Percentiles rank a stretch among this genome's conserved stretches.
These are phyloP conservation scores for Verticillium tricorpus DNA, from an alignment of 2,329 filamentous ascomycete genomes.

Conservation along the genomic window DNA sequence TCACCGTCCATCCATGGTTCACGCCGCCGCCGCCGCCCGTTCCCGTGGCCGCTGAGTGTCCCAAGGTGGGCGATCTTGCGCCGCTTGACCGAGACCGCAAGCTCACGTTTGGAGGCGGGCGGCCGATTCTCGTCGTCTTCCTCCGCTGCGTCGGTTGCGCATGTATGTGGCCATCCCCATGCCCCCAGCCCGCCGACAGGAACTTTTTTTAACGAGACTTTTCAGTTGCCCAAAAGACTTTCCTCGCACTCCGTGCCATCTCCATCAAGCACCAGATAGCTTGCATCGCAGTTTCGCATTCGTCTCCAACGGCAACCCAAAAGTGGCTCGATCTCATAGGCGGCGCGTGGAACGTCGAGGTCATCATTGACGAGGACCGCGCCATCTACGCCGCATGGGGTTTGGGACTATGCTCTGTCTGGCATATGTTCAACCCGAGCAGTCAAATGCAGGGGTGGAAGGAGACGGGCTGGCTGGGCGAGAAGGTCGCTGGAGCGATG, in stretches of 20 bases:
- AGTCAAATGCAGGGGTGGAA: slow-evolving; percentile 49
- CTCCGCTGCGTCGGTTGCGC: slow-evolving; percentile 52
- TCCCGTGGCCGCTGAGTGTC: slow-evolving; percentile 36
- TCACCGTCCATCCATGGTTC: slow-evolving; percentile 51
- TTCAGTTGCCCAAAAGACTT: slow-evolving; percentile 51
- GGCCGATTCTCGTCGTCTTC: slow-evolving; percentile 44
- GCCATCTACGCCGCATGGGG: slow-evolving; percentile 57
- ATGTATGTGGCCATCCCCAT: slow-evolving; percentile 32
- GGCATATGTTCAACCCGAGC: slow-evolving; percentile 49
- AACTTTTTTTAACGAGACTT: background rate
- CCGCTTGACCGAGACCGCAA: slow-evolving; percentile 41
- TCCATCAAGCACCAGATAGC: slow-evolving; percentile 47
- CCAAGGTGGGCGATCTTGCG: slow-evolving; percentile 42
- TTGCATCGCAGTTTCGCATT: slow-evolving; percentile 57
- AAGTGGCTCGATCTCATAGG: slow-evolving; percentile 55
- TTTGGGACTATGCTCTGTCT: slow-evolving; percentile 44
- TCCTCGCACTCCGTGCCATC: slow-evolving; percentile 50
- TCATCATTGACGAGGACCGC: slow-evolving; percentile 53
- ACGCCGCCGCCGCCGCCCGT: slow-evolving; percentile 46
- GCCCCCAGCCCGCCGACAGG: background rate
- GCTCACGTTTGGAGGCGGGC: slow-evolving; percentile 38
- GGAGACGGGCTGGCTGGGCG: slow-evolving; percentile 50
- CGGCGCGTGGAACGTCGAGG: slow-evolving; percentile 50
- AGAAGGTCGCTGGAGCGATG: slow-evolving; percentile 43
- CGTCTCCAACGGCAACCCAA: slow-evolving; percentile 48